phyloP scores from a whole-genome alignment of 345 rosid genomes.

The Erucastrum elatum region DNA sequence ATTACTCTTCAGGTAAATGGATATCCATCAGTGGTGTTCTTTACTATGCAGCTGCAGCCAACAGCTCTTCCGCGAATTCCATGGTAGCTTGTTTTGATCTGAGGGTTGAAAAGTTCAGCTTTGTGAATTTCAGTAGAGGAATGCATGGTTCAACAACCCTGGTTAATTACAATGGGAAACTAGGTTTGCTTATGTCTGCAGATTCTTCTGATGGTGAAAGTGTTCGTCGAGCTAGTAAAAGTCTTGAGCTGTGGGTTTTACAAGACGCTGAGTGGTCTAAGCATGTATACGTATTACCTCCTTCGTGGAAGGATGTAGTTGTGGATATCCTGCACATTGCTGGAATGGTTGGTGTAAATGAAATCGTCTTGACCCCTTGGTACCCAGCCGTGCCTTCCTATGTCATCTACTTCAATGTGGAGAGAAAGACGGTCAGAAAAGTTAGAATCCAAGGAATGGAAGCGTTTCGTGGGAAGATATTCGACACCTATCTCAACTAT shows the following conservation, averaged over 20 bases:
- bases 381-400: not conserved
- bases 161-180: not conserved
- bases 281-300: not conserved
- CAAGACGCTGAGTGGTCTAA: not conserved
- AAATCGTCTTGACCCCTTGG: not conserved
- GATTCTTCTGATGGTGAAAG: not conserved
- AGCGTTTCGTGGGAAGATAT: not conserved
- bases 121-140: not conserved
- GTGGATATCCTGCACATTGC: not conserved
- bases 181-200: not conserved
- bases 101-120: not conserved
- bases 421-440: not conserved
- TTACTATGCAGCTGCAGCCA: not conserved
- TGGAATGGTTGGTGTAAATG: not conserved
- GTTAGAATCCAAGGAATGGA: not conserved
- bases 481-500: not conserved
- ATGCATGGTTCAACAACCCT: not conserved
- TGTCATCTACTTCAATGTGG: not conserved
- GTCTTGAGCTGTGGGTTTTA: not conserved
- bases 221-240: not conserved
- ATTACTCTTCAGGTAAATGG: not conserved
- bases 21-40: not conserved
- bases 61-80: not conserved
- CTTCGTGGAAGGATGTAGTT: not conserved
- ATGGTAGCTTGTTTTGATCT: not conserved